Percentiles rank a stretch among this genome's conserved stretches.
These are phyloP conservation scores for Trametes cingulata DNA, from an alignment of 768 basidiomycete species.

Conservation along the genomic window DNA sequence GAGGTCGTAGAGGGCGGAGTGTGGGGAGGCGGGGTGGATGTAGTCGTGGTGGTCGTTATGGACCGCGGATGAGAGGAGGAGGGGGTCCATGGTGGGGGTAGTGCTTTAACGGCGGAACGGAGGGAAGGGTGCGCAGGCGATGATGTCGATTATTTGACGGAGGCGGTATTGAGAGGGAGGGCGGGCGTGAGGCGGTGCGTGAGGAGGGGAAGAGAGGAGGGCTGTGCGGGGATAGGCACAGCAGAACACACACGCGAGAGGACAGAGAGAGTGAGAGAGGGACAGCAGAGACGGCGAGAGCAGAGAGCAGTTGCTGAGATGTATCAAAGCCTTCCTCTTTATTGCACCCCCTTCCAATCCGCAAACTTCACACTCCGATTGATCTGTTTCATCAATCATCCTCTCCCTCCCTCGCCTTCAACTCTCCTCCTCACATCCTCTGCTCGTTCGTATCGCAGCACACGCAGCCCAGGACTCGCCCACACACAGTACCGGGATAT, in stretches of 20 bases:
- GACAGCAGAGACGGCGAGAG: background rate
- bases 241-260: background rate
- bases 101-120: constrained; percentile 17
- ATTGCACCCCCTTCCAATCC: constrained; percentile 1
- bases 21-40: constrained; percentile 16
- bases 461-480: too few species aligned
- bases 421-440: background rate
- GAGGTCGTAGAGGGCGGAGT: constrained; percentile 25
- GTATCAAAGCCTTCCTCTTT: constrained; percentile 4
- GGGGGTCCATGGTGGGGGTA: constrained; percentile 21
- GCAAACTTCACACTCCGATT: constrained; percentile 23
- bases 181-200: constrained; percentile 14
- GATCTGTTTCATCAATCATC: constrained; percentile 24
- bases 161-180: constrained; percentile 13
- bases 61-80: constrained; percentile 22
- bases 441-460: background rate
- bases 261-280: background rate
- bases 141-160: constrained; percentile 27
- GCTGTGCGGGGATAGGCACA: constrained; percentile 18
- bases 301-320: constrained; percentile 8
- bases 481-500: background rate
- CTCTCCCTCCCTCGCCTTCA: background rate
- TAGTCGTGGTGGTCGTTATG: constrained; percentile 18
- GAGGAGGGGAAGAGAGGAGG: constrained; percentile 7
- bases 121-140: constrained; percentile 19